A percentile compares a stretch with the other conserved stretches of the same genome.
Evolutionary conservation across 352 stramenopile species (phyloP).

Genomic region (Thalassiosira sp.): DNA sequence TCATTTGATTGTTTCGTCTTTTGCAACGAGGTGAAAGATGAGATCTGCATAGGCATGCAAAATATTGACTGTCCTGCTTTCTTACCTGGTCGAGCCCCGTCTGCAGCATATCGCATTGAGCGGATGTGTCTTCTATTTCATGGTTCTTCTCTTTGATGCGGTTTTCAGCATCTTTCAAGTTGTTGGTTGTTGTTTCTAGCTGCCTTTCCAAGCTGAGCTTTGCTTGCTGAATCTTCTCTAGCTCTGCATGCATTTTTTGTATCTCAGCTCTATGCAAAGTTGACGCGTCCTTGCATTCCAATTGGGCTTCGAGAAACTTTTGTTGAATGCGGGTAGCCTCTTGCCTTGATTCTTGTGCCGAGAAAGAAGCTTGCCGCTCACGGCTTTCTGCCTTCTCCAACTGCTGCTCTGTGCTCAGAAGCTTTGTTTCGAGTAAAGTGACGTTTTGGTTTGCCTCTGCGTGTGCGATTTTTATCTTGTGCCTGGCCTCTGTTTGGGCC

Average conservation of each 20-base stretch:
- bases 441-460: slow-evolving; percentile 21
- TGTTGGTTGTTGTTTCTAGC: slow-evolving; percentile 9
- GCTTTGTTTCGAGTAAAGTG: slow-evolving; percentile 34
- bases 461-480: slow-evolving; percentile 7
- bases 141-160: slow-evolving; percentile 13
- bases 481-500: slow-evolving; percentile 17
- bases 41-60: background rate
- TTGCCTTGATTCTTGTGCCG: slow-evolving; percentile 22
- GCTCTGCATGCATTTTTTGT: slow-evolving; percentile 16
- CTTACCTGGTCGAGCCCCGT: slow-evolving; percentile 36
- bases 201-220: slow-evolving; percentile 15
- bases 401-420: slow-evolving; percentile 25
- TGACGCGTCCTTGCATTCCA: slow-evolving; percentile 16
- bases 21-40: background rate
- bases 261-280: slow-evolving; percentile 33
- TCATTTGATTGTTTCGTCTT: slow-evolving; percentile 23
- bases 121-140: slow-evolving; percentile 16
- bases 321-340: slow-evolving; percentile 17
- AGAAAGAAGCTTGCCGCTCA: slow-evolving; percentile 28
- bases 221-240: slow-evolving; percentile 27
- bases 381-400: slow-evolving; percentile 30
- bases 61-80: background rate
- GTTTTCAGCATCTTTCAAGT: slow-evolving; percentile 15
- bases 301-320: slow-evolving; percentile 32
- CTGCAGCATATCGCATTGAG: slow-evolving; percentile 12